A percentile compares a stretch with the other conserved stretches of the same genome.
Conservation (phyloP, 768 basidiomycete species). For the Coprinopsis sp. region DNA sequence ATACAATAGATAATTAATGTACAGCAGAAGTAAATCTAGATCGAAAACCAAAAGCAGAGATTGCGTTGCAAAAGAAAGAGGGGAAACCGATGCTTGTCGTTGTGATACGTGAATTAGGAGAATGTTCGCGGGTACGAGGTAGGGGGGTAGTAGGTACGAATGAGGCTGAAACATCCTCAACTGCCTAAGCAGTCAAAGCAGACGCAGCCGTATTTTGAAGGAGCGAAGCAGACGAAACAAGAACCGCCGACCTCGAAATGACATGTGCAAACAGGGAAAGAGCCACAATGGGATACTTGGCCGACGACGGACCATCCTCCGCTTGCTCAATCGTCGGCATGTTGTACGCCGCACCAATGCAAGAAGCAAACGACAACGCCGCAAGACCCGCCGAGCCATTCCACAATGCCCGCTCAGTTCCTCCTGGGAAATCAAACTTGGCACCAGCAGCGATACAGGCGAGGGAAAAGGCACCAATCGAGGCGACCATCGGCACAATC, state of each 20-base stretch:
- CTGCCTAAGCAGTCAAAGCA: neutral
- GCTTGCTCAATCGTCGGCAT: too few species aligned
- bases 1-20: too few species aligned
- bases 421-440: neutral
- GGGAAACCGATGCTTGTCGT: too few species aligned
- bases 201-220: neutral
- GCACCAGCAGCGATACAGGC: neutral
- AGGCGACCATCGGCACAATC: neutral
- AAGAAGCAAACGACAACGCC: neutral
- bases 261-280: neutral
- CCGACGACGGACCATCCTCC: neutral
- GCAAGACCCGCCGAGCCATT: neutral
- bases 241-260: neutral
- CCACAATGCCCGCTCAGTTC: neutral
- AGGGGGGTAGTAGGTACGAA: too few species aligned
- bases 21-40: too few species aligned
- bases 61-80: too few species aligned
- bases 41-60: too few species aligned
- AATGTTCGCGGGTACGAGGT: too few species aligned
- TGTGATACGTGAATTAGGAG: too few species aligned
- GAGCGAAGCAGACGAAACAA: neutral
- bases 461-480: neutral
- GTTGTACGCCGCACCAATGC: neutral
- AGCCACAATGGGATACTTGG: neutral
- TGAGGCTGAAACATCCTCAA: too few species aligned